A percentile compares a stretch with the other conserved stretches of the same genome.
phyloP scores from a whole-genome alignment of 495 filamentous ascomycete species.

The Penicillium paxilli region DNA sequence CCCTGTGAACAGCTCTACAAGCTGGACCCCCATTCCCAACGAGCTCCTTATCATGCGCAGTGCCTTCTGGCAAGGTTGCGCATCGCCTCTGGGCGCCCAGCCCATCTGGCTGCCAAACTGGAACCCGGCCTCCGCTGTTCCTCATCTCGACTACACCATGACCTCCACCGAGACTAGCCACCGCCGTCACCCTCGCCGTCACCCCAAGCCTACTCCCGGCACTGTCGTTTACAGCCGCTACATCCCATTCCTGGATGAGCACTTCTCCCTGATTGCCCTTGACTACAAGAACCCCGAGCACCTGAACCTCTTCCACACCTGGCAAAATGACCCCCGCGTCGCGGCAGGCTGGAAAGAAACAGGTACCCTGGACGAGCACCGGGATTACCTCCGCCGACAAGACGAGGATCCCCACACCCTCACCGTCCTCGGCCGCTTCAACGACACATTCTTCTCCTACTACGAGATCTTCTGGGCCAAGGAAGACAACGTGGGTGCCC shows the following conservation, averaged over 20 bases:
- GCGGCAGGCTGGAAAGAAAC: constrained; percentile 66
- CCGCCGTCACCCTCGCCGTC: constrained; percentile 54
- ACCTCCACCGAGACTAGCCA: constrained; percentile 30
- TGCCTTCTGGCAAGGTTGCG: constrained; percentile 64
- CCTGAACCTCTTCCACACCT: constrained; percentile 58
- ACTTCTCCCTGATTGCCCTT: constrained; percentile 61
- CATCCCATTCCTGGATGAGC: constrained; percentile 62
- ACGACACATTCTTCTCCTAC: constrained; percentile 60
- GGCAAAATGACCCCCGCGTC: constrained; percentile 69
- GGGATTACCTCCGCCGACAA: constrained; percentile 54
- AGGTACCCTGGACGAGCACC: constrained; percentile 61
- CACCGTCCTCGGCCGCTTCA: constrained; percentile 56
- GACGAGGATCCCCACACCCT: constrained; percentile 60
- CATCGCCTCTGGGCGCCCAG: constrained; percentile 55
- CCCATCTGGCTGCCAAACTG: constrained; percentile 46
- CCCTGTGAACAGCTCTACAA: constrained; percentile 11
- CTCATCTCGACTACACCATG: constrained; percentile 30
- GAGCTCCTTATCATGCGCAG: constrained; percentile 15
- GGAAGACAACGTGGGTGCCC: constrained; percentile 61
- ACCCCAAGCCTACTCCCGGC: constrained; percentile 57
- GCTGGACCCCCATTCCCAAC: constrained; percentile 3
- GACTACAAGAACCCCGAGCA: constrained; percentile 53
- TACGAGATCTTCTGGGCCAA: constrained; percentile 69
- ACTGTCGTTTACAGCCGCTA: constrained; percentile 62
- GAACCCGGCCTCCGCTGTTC: constrained; percentile 17